Evolutionary conservation across 768 basidiomycete species (phyloP), one percentile per base, ranked within the genome.

Genomic region (Macrolepiota albuminosa): DNA sequence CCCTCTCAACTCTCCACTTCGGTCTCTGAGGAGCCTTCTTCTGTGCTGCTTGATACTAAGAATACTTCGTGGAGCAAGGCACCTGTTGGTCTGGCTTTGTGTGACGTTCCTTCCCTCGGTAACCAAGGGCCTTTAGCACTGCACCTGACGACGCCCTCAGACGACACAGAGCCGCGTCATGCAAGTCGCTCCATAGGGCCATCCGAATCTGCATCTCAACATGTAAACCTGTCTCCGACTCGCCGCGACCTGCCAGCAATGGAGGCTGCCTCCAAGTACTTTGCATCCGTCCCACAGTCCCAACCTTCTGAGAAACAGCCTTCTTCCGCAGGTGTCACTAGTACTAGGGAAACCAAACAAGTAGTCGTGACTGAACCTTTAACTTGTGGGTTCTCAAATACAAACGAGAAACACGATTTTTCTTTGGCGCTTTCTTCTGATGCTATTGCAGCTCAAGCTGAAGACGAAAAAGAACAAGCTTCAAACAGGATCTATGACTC

Each of bases 191-290:
- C 71, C 31, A 65, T 74, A n/a, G 68, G 72, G 33, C 72, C 84
- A 10, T 86, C 81, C 8, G 77, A 86, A 54, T 86, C 84, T 31
- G 84, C 80, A 33, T 86, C 84, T 33, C 84, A 84, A 64, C 18
- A 33, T 26, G 63, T 45, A 43, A 54, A 43, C 33, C 33, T 40
- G 11, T 39, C 21, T 48, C 21, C 24, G 34, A 11, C 34, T 46
- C 21, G 9, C 29, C 31, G n/a, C 29, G 36, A 40, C 14, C 14
- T 26, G 42, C 18, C 46, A 46, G 21, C n/a, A 39, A 24, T 6
- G 8, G 57, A 58, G 50, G 42, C 56, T 36, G 24, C 52, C 13
- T 64, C 64, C 26, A 64, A 56, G 29, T 64, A 64, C 26, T 64
- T 64, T 24, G 40, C 18, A 42, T 39, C 59, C 2, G 54, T 21